A percentile compares a stretch with the other conserved stretches of the same genome.
These are phyloP conservation scores for Apostasia shenzhenica DNA, from an alignment of 106 monocot genomes.

Conservation along the genomic window DNA sequence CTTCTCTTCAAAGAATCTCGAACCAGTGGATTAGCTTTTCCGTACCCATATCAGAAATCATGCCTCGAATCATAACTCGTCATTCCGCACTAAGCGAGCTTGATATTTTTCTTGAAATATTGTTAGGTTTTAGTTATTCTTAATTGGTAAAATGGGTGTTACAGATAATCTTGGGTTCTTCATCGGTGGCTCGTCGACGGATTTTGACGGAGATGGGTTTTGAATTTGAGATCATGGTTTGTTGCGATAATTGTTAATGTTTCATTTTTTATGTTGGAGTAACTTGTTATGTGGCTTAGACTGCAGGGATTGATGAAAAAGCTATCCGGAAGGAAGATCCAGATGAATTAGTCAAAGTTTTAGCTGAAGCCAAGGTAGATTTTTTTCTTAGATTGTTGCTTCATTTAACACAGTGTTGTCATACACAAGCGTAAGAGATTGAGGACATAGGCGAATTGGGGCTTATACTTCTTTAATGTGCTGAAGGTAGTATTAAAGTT, in stretches of 20 bases:
- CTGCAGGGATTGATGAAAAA: constrained; percentile 92
- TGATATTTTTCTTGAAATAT: background rate
- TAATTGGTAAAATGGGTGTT: constrained; percentile 6
- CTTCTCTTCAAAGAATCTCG: too few relatives aligned
- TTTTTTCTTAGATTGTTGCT: background rate
- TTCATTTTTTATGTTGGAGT: background rate
- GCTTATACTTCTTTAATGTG: too few relatives aligned
- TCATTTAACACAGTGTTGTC: too few relatives aligned
- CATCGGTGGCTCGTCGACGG: constrained; percentile 70
- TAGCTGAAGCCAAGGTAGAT: constrained; percentile 83
- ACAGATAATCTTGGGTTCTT: constrained; percentile 91
- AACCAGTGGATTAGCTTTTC: background rate
- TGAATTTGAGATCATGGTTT: constrained; percentile 53
- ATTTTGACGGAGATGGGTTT: constrained; percentile 92
- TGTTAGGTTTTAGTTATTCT: background rate
- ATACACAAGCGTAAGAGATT: too few relatives aligned
- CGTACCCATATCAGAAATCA: background rate
- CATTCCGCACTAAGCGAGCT: background rate
- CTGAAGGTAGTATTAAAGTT: too few relatives aligned
- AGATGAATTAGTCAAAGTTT: constrained; percentile 77
- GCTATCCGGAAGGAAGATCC: constrained; percentile 72
- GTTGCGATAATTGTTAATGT: background rate
- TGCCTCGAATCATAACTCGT: background rate
- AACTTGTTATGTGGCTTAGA: constrained; percentile 32
- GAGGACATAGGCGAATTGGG: too few relatives aligned